Percentiles rank a stretch among this genome's conserved stretches.
phyloP scores from a whole-genome alignment of 2,329 filamentous ascomycete genomes.

The Moelleriella libera region DNA sequence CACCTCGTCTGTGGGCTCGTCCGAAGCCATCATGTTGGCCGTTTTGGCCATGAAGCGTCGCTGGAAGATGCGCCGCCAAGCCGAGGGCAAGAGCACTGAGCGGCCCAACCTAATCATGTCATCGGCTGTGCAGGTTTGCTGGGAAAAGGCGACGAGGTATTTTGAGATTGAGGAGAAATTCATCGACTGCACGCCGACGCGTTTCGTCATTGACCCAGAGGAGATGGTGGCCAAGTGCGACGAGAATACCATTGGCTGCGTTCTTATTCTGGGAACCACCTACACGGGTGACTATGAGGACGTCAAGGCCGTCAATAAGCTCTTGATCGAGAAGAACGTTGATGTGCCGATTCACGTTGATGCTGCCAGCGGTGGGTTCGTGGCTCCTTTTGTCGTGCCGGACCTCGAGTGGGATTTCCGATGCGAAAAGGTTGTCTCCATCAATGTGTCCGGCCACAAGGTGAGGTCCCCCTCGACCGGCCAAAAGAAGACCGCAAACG shows the following conservation, averaged over 20 bases:
- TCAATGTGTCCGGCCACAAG: constrained; percentile 93
- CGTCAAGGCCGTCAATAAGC: constrained; percentile 79
- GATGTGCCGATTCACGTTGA: constrained; percentile 89
- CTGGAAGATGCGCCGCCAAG: constrained; percentile 64
- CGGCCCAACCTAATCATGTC: constrained; percentile 92
- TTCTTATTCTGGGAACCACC: constrained; percentile 78
- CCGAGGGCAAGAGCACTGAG: constrained; percentile 66
- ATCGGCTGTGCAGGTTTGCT: constrained; percentile 90
- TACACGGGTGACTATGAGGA: constrained; percentile 96
- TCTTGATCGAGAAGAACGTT: constrained; percentile 59
- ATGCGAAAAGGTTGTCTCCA: constrained; percentile 75
- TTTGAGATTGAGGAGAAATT: constrained; percentile 89
- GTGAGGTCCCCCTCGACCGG: constrained; percentile 9
- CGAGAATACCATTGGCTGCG: constrained; percentile 59
- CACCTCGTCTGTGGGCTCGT: constrained; percentile 79
- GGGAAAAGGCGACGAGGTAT: constrained; percentile 84
- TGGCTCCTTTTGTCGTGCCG: constrained; percentile 79
- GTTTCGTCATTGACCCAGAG: constrained; percentile 50
- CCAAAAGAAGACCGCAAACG: neutral
- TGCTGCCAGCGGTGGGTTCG: constrained; percentile 83
- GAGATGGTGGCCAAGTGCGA: constrained; percentile 32
- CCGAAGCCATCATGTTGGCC: constrained; percentile 65
- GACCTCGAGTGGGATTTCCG: constrained; percentile 86
- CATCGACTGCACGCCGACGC: constrained; percentile 46
- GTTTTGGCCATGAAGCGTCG: constrained; percentile 61